Conservation (phyloP, 495 filamentous ascomycete species). For the Penicillium arizonense region DNA sequence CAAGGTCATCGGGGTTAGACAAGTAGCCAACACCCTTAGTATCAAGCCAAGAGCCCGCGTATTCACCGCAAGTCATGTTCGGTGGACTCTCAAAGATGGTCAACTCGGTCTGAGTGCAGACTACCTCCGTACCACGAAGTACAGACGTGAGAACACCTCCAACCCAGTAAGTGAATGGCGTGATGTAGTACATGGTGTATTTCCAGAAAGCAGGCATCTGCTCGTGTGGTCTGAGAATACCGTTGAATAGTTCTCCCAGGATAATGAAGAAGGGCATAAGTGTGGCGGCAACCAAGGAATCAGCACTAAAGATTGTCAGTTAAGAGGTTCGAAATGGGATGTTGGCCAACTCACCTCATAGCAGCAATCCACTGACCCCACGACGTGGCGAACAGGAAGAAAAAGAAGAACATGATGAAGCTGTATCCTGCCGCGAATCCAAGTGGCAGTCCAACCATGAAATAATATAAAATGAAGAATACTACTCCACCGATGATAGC, state of each 20-base stretch:
- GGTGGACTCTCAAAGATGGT: conserved; percentile 61
- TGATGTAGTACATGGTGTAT: conserved; percentile 73
- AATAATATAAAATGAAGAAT: conserved; percentile 76
- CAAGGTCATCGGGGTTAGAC: conserved; percentile 29
- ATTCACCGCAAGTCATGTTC: conserved; percentile 65
- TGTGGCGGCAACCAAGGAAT: conserved; percentile 66
- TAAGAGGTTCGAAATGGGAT: not conserved
- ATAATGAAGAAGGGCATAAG: conserved; percentile 71
- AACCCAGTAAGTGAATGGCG: conserved; percentile 84
- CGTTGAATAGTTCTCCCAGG: conserved; percentile 62
- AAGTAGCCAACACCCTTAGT: conserved; percentile 67
- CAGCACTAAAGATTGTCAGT: conserved; percentile 52
- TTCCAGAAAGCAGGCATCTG: conserved; percentile 82
- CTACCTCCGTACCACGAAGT: conserved; percentile 59
- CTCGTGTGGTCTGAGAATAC: conserved; percentile 73
- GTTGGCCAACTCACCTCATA: conserved; percentile 40
- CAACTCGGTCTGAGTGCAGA: conserved; percentile 57
- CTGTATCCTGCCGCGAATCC: conserved; percentile 69
- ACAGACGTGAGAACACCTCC: conserved; percentile 73
- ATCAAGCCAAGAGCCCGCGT: conserved; percentile 66
- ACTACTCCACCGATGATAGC: conserved; percentile 63
- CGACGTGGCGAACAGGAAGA: conserved; percentile 73
- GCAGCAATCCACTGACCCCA: conserved; percentile 70
- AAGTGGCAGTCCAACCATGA: conserved; percentile 61
- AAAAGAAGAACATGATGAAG: conserved; percentile 79